Evolutionary conservation across 1,284 basidiomycete genomes (phyloP).

Genomic region (Apiotrichum siamense): DNA sequence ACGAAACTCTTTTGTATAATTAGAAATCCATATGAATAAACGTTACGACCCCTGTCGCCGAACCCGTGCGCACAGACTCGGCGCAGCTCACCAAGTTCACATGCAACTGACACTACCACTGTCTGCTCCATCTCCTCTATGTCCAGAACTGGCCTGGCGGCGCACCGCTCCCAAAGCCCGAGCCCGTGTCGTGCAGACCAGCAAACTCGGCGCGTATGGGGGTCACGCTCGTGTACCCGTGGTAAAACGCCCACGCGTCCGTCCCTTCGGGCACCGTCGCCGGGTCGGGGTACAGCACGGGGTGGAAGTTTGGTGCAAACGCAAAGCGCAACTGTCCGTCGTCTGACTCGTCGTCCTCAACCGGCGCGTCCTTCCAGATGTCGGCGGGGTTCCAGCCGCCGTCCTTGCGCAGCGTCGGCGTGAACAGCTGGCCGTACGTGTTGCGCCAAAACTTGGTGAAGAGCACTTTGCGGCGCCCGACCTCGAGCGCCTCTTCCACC

Average conservation of each 20-base stretch:
- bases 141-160: background rate
- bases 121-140: background rate
- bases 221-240: slow-evolving; percentile 37
- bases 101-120: too few species aligned
- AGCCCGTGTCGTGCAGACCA: slow-evolving; percentile 17
- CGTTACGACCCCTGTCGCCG: too few species aligned
- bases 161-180: slow-evolving; percentile 18
- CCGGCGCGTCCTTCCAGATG: background rate
- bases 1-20: too few species aligned
- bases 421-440: slow-evolving; percentile 44
- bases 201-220: slow-evolving; percentile 35
- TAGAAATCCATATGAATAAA: too few species aligned
- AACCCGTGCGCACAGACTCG: too few species aligned
- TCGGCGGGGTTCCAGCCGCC: slow-evolving; percentile 6
- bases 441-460: slow-evolving; percentile 48
- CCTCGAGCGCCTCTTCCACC: slow-evolving; percentile 31
- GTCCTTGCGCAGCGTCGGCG: slow-evolving; percentile 21
- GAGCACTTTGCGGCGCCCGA: slow-evolving; percentile 30
- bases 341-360: background rate
- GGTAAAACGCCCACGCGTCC: slow-evolving; percentile 57
- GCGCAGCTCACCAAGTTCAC: too few species aligned
- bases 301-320: slow-evolving; percentile 70
- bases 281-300: slow-evolving; percentile 59
- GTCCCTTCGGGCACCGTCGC: slow-evolving; percentile 63
- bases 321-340: slow-evolving; percentile 58